Evolutionary conservation across 495 filamentous ascomycete genomes (phyloP), one percentile per base, ranked within the genome.

Genomic region (Penicillium daleae): DNA sequence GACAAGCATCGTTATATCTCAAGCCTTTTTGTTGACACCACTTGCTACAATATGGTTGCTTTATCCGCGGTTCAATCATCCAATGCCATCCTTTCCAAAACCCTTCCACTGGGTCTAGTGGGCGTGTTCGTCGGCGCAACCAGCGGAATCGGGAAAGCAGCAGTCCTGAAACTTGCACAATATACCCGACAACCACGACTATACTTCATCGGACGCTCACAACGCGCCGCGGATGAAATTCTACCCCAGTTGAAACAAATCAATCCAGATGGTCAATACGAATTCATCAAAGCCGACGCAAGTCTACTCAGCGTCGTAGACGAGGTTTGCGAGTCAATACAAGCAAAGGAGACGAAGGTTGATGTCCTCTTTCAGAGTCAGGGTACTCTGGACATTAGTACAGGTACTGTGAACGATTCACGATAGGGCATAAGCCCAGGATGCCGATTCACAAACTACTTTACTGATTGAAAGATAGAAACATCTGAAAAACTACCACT

Each of bases 221-320:
- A 76, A 32, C 72, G 73, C 21, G 62, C 62, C 6, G 35, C 55
- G 29, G 66, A 71, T 4, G 66, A 81, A 2, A 85, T 74, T 2
- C 63, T 70, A 4, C 61, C 62, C 0, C 82, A 86, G 57, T 74
- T 84, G 49, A 61, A 78, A 40, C 31, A 63, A 32, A 46, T 85
- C 17, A 85, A 89, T 64, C 76, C 83, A 0, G 70, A 68, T 1
- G 86, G 85, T 4, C 56, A 79, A 27, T 79, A 82, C 64, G 66
- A 57, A 62, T 90, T 87, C 66, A 66, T 86, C 60, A 50, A 66
- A 24, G 68, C 74, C 29, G 87, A 90, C 49, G 68, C 86, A 2
- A 80, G 77, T 12, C 74, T 86, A 7, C 69, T 90, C 0, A 67
- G 67, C 7, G 78, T 75, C n/a, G 87, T 87, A 21, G 86, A 89